A percentile compares a stretch with the other conserved stretches of the same genome.
phyloP scores from a whole-genome alignment of 169 alveolate species.

The Cryptosporidium viatorum region DNA sequence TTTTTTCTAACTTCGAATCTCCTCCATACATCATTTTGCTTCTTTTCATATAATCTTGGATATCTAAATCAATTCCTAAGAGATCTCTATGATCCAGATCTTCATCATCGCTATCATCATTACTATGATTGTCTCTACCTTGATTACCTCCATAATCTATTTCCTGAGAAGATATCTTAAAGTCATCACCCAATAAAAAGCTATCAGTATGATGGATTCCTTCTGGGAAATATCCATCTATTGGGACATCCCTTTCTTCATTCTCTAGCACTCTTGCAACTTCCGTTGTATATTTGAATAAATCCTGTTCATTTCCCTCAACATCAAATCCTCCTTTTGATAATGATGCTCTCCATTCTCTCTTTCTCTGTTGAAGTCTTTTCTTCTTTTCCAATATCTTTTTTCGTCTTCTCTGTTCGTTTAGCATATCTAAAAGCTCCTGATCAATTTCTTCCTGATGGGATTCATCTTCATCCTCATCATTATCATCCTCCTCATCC shows the following conservation, averaged over 20 bases:
- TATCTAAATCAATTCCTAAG: slow-evolving; percentile 80
- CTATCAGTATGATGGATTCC: background rate
- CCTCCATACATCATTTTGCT: slow-evolving; percentile 11
- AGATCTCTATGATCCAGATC: slow-evolving; percentile 69
- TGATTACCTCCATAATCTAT: background rate
- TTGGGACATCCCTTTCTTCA: slow-evolving; percentile 67
- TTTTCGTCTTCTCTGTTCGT: slow-evolving; percentile 81
- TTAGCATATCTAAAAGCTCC: slow-evolving; percentile 76
- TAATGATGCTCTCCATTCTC: slow-evolving; percentile 69
- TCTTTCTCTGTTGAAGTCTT: slow-evolving; percentile 78
- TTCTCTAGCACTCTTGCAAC: slow-evolving; percentile 63
- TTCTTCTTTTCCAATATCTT: slow-evolving; percentile 79
- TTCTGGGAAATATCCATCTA: slow-evolving; percentile 76
- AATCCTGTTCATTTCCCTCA: slow-evolving; percentile 59
- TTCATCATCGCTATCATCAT: slow-evolving; percentile 31
- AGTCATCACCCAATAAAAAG: slow-evolving; percentile 60
- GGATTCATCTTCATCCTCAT: slow-evolving; percentile 77
- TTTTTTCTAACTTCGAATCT: slow-evolving; percentile 11
- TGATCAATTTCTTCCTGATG: slow-evolving; percentile 77
- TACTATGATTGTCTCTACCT: background rate
- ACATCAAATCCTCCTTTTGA: slow-evolving; percentile 76
- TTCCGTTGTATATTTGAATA: slow-evolving; percentile 66
- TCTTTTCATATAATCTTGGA: slow-evolving; percentile 78
- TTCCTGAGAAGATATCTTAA: slow-evolving; percentile 36
- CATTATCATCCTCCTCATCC: slow-evolving; percentile 76